Percentiles rank a stretch among this genome's conserved stretches.
phyloP scores from a whole-genome alignment of 805 yeast genomes.

The Cyberlindnera mycetangii region DNA sequence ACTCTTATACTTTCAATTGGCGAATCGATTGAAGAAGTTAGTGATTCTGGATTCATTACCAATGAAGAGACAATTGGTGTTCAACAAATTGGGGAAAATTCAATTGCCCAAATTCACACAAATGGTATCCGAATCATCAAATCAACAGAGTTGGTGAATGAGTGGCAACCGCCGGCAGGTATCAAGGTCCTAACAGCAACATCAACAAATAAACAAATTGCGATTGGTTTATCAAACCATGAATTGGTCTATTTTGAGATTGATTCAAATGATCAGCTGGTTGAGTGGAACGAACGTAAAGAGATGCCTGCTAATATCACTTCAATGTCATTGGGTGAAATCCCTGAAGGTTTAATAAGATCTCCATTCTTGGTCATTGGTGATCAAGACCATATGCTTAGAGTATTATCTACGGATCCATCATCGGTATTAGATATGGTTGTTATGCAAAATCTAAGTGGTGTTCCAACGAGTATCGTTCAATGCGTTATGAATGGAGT shows the following conservation, averaged over 20 bases:
- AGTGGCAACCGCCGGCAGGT: slow-evolving; percentile 87
- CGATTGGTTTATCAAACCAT: slow-evolving; percentile 65
- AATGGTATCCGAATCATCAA: slow-evolving; percentile 64
- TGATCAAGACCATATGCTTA: slow-evolving; percentile 64
- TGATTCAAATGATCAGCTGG: slow-evolving; percentile 59
- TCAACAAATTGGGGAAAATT: slow-evolving; percentile 58
- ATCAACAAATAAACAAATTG: slow-evolving; percentile 65
- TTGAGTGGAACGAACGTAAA: slow-evolving; percentile 64
- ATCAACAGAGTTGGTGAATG: slow-evolving; percentile 28
- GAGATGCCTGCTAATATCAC: slow-evolving; percentile 53
- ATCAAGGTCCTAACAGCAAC: slow-evolving; percentile 57
- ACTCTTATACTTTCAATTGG: slow-evolving; percentile 77
- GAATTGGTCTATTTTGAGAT: slow-evolving; percentile 83
- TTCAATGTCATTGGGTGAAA: slow-evolving; percentile 44
- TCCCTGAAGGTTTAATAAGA: slow-evolving; percentile 43
- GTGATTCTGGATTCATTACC: slow-evolving; percentile 57
- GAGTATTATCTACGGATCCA: slow-evolving; percentile 60
- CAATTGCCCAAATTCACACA: slow-evolving; percentile 70
- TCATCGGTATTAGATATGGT: slow-evolving; percentile 57
- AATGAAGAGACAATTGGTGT: slow-evolving; percentile 64
- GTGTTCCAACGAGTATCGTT: slow-evolving; percentile 40
- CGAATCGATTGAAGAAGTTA: slow-evolving; percentile 73
- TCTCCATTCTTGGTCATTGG: slow-evolving; percentile 68
- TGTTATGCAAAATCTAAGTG: slow-evolving; percentile 63
- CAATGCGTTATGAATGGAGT: slow-evolving; percentile 22